Evolutionary conservation across 176 grass and related monocot genomes (phyloP).

Genomic region (Cymbopogon citratus): DNA sequence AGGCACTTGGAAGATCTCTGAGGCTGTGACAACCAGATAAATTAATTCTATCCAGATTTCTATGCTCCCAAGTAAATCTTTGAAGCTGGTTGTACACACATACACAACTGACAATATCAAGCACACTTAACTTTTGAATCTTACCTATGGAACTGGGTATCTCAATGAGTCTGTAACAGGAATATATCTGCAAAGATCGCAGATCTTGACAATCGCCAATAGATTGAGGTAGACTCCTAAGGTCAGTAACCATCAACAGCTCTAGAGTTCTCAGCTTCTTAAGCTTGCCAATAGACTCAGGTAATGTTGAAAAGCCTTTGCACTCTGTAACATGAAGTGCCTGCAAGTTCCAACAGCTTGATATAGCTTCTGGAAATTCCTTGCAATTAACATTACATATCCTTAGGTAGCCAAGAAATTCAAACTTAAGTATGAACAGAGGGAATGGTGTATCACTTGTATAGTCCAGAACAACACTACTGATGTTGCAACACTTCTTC

Average conservation of each 20-base stretch:
- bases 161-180: not conserved
- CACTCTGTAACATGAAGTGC: not conserved
- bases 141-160: not conserved
- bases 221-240: constrained; percentile 12
- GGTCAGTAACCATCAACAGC: not conserved
- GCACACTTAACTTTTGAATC: not conserved
- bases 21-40: not conserved
- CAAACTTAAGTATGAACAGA: not conserved
- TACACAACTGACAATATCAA: not conserved
- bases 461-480: not conserved
- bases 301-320: not conserved
- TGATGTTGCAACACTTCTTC: not conserved
- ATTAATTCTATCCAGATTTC: not conserved
- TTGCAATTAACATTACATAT: not conserved
- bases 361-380: constrained; percentile 6
- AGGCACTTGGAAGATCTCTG: not conserved
- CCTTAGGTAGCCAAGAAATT: constrained; percentile 11
- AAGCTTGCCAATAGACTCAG: constrained; percentile 13
- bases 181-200: not conserved
- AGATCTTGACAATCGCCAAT: not conserved
- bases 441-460: not conserved
- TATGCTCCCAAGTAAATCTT: not conserved
- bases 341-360: constrained; percentile 16
- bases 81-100: not conserved
- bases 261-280: constrained; percentile 9